A percentile compares a stretch with the other conserved stretches of the same genome.
Conservation (phyloP, 2,329 filamentous ascomycete species). For the Cercospora zeae-maydis region DNA sequence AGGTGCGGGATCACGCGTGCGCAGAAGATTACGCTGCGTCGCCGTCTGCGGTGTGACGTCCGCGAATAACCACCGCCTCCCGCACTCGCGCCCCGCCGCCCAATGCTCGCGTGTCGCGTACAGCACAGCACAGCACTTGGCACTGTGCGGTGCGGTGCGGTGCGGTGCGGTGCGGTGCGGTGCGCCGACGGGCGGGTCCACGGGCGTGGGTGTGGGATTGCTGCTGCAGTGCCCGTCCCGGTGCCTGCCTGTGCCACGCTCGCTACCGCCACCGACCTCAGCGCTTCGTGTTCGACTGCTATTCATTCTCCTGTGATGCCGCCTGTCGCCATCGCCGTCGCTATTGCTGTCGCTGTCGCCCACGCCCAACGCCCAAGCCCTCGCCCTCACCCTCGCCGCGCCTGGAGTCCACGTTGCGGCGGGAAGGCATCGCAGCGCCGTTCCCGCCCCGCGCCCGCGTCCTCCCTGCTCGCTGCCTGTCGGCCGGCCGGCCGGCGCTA, state of each 20-base stretch:
- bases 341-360: background rate
- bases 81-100: constrained; percentile 9
- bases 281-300: constrained; percentile 7
- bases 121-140: too few relatives aligned
- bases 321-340: background rate
- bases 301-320: background rate
- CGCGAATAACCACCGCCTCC: constrained; percentile 10
- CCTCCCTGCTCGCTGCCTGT: too few relatives aligned
- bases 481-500: too few relatives aligned
- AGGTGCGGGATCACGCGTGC: constrained; percentile 11
- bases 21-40: constrained; percentile 8
- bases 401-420: background rate
- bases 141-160: too few relatives aligned
- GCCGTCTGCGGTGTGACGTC: constrained; percentile 7
- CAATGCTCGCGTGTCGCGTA: too few relatives aligned
- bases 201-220: constrained; percentile 8
- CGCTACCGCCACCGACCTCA: constrained; percentile 6
- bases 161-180: too few relatives aligned
- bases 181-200: background rate
- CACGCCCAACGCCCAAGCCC: background rate
- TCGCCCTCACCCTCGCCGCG: background rate
- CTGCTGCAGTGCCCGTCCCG: constrained; percentile 9
- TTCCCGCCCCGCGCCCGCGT: background rate
- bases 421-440: background rate
- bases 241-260: constrained; percentile 10